Conservation (phyloP, 2,329 filamentous ascomycete species). For the Onygenales sp. region DNA sequence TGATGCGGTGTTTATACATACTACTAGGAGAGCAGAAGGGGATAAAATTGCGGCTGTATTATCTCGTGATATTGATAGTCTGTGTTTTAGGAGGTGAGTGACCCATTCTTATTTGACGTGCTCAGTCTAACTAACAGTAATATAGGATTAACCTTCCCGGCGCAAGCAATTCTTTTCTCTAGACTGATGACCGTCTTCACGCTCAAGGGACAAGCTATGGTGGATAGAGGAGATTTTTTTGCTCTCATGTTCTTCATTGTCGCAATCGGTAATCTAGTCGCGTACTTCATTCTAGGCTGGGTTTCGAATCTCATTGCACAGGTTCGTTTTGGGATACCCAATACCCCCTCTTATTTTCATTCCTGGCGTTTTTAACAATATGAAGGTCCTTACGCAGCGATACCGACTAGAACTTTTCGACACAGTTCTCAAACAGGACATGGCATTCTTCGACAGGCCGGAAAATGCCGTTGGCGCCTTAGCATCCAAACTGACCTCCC, state of each 20-base stretch:
- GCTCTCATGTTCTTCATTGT: slow-evolving; percentile 40
- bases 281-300: slow-evolving; percentile 25
- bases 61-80: neutral
- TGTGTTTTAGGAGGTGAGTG: slow-evolving; percentile 2
- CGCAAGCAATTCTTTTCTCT: slow-evolving; percentile 35
- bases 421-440: slow-evolving; percentile 19
- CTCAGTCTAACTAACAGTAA: neutral
- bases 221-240: slow-evolving; percentile 32
- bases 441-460: slow-evolving; percentile 18
- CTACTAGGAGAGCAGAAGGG: slow-evolving; percentile 4
- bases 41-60: neutral
- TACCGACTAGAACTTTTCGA: slow-evolving; percentile 17
- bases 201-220: slow-evolving; percentile 10
- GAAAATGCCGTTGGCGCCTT: slow-evolving; percentile 41
- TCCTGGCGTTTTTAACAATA: neutral
- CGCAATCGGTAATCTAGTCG: slow-evolving; percentile 28
- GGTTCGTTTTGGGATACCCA: neutral
- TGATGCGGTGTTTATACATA: slow-evolving; percentile 1
- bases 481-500: slow-evolving; percentile 69
- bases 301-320: slow-evolving; percentile 17
- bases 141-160: slow-evolving; percentile 35
- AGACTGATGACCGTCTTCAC: slow-evolving; percentile 17
- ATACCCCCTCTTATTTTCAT: neutral
- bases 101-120: neutral
- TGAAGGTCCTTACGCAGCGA: slow-evolving; percentile 11